Evolutionary conservation across 2,329 filamentous ascomycete species (phyloP).

Genomic region (Ophiostoma tasmaniense): DNA sequence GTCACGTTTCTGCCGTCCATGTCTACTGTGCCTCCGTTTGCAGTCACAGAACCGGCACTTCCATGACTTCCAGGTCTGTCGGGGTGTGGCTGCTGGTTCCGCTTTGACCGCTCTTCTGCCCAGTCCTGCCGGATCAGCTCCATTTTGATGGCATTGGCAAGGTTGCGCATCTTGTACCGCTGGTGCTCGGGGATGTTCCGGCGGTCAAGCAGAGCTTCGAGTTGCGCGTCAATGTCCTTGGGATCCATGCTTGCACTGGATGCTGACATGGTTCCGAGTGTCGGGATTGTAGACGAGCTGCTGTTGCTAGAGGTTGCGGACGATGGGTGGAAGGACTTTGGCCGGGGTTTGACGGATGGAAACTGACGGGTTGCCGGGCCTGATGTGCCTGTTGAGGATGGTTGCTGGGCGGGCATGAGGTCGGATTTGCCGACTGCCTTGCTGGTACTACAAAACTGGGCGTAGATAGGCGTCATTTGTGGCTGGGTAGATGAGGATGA

Average conservation of each 20-base stretch:
- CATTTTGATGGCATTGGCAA: slow-evolving; percentile 85
- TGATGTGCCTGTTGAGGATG: slow-evolving; percentile 14
- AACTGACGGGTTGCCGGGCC: slow-evolving; percentile 12
- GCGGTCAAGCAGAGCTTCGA: slow-evolving; percentile 64
- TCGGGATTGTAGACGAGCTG: slow-evolving; percentile 19
- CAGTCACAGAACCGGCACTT: slow-evolving; percentile 34
- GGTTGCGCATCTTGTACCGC: slow-evolving; percentile 85
- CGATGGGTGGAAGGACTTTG: slow-evolving; percentile 43
- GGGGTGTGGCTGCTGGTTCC: not conserved
- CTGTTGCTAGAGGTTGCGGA: slow-evolving; percentile 29
- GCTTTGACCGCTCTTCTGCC: slow-evolving; percentile 52
- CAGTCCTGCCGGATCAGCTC: slow-evolving; percentile 91
- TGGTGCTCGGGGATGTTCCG: slow-evolving; percentile 92
- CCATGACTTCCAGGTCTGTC: slow-evolving; percentile 30
- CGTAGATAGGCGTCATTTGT: slow-evolving; percentile 66
- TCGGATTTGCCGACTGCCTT: slow-evolving; percentile 14
- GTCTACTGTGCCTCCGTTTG: slow-evolving; percentile 11
- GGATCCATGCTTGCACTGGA: slow-evolving; percentile 46
- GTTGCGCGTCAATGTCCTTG: slow-evolving; percentile 48
- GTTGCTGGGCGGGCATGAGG: slow-evolving; percentile 10
- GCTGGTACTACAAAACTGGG: slow-evolving; percentile 52
- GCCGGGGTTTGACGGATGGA: slow-evolving; percentile 34
- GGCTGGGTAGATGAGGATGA: not conserved
- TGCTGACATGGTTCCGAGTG: slow-evolving; percentile 25
- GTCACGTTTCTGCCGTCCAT: too few relatives aligned